A percentile compares a stretch with the other conserved stretches of the same genome.
phyloP scores from a whole-genome alignment of 495 filamentous ascomycete genomes.

The Haplographium delicatum region DNA sequence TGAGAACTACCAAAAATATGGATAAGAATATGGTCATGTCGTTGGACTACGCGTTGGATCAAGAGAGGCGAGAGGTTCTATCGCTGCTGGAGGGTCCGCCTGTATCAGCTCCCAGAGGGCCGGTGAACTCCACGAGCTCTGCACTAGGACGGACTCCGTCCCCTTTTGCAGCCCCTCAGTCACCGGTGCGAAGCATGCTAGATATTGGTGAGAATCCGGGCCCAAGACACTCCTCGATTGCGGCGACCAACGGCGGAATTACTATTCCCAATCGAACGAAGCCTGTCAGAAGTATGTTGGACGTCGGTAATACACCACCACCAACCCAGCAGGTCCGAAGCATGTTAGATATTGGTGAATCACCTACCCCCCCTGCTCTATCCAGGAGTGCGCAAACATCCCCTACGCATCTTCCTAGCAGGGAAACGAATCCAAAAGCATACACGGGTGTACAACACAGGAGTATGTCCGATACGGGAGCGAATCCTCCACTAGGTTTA shows the following conservation, averaged over 20 bases:
- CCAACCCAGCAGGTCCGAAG: constrained; percentile 43
- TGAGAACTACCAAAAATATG: constrained; percentile 14
- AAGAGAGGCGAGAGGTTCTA: constrained; percentile 67
- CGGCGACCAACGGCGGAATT: constrained; percentile 20
- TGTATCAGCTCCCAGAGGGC: constrained; percentile 28
- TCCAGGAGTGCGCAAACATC: constrained; percentile 41
- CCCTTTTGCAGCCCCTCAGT: constrained; percentile 45
- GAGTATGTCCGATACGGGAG: constrained; percentile 48
- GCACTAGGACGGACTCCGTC: constrained; percentile 31
- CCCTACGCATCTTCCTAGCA: too few species aligned
- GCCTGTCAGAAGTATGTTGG: constrained; percentile 1
- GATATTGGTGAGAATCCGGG: constrained; percentile 40
- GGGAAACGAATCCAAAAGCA: constrained; percentile 23
- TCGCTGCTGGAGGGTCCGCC: constrained; percentile 49
- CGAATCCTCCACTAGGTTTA: constrained; percentile 37
- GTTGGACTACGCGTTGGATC: constrained; percentile 64
- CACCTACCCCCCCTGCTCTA: constrained; percentile 16
- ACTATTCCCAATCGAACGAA: neutral
- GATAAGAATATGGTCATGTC: constrained; percentile 37
- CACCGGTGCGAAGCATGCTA: constrained; percentile 52
- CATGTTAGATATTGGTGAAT: constrained; percentile 52
- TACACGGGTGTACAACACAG: constrained; percentile 31
- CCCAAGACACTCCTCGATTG: constrained; percentile 23
- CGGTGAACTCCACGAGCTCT: constrained; percentile 30
- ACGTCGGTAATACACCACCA: constrained; percentile 1